These are phyloP conservation scores for Rhodosorus marinus DNA, from an alignment of 23 red algal genomes.

Conservation along the genomic window DNA sequence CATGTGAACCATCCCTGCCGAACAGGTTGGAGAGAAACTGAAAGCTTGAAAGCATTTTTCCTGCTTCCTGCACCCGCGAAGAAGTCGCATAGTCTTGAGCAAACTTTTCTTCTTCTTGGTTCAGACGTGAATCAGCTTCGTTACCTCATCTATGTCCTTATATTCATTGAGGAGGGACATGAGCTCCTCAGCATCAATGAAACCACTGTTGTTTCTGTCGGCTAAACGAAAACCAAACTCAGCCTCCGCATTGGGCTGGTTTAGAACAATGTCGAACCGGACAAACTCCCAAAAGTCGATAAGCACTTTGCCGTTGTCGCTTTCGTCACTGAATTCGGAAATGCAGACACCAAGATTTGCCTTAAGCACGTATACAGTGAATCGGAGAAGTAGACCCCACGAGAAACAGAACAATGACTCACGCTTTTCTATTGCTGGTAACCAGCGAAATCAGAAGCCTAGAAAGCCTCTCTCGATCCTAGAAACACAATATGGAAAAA, in stretches of 20 bases:
- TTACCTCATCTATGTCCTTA: slow-evolving; percentile 24
- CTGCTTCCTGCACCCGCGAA: too few relatives aligned
- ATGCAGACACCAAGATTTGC: not conserved
- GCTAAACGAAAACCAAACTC: slow-evolving; percentile 64
- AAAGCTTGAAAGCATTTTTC: too few relatives aligned
- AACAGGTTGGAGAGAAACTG: slow-evolving; percentile 51
- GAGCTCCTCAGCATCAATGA: slow-evolving; percentile 71
- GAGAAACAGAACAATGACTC: not conserved
- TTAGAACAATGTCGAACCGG: slow-evolving; percentile 93
- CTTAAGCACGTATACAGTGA: slow-evolving; percentile 3
- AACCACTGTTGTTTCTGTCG: slow-evolving; percentile 78
- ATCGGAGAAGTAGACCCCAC: not conserved
- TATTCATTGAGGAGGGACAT: slow-evolving; percentile 54
- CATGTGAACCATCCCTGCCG: slow-evolving; percentile 46
- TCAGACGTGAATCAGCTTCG: slow-evolving; percentile 13
- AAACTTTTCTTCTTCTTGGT: not conserved
- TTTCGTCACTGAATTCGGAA: not conserved
- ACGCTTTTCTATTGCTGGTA: slow-evolving; percentile 42
- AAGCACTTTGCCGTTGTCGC: slow-evolving; percentile 6
- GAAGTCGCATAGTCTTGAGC: not conserved
- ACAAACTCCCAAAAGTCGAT: slow-evolving; percentile 99
- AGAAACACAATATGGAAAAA: too few relatives aligned
- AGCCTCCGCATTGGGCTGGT: slow-evolving; percentile 77
- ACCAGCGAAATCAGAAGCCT: slow-evolving; percentile 56
- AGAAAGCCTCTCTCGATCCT: slow-evolving; percentile 49